Evolutionary conservation across 2,329 filamentous ascomycete genomes (phyloP).

Genomic region (Clonostachys solani): DNA sequence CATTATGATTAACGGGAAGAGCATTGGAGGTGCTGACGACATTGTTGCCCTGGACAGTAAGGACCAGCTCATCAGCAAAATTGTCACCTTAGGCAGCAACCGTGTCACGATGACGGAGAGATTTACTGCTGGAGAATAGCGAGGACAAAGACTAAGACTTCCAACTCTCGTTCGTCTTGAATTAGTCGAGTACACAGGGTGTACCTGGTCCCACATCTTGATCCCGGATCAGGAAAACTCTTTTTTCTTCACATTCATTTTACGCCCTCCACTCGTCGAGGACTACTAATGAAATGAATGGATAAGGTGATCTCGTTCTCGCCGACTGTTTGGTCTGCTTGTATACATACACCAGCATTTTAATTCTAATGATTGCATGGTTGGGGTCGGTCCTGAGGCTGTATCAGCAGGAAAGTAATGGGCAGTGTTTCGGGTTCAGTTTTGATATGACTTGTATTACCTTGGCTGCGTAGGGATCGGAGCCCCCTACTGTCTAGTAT

Average conservation of each 20-base stretch:
- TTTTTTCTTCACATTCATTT: background rate
- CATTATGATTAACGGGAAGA: conserved; percentile 80
- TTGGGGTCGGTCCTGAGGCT: too few species aligned
- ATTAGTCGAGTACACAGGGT: background rate
- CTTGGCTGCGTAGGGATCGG: too few species aligned
- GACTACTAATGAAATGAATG: too few species aligned
- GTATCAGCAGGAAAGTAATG: too few species aligned
- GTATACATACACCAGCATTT: too few species aligned
- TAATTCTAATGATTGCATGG: too few species aligned
- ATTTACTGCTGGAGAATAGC: background rate
- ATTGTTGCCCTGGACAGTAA: conserved; percentile 66
- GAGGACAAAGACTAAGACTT: background rate
- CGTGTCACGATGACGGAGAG: conserved; percentile 28
- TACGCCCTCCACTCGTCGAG: too few species aligned
- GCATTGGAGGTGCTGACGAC: conserved; percentile 88
- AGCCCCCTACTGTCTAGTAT: too few species aligned
- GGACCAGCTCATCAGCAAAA: conserved; percentile 64
- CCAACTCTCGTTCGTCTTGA: background rate
- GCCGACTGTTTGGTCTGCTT: too few species aligned
- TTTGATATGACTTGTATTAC: too few species aligned
- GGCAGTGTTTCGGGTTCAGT: too few species aligned
- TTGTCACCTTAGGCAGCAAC: conserved; percentile 71
- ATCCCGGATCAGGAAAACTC: background rate
- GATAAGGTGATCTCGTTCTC: too few species aligned
- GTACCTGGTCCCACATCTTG: background rate